Evolutionary conservation across 768 basidiomycete genomes (phyloP), one percentile per base, ranked within the genome.

Genomic region (Hydnomerulius pinastri): DNA sequence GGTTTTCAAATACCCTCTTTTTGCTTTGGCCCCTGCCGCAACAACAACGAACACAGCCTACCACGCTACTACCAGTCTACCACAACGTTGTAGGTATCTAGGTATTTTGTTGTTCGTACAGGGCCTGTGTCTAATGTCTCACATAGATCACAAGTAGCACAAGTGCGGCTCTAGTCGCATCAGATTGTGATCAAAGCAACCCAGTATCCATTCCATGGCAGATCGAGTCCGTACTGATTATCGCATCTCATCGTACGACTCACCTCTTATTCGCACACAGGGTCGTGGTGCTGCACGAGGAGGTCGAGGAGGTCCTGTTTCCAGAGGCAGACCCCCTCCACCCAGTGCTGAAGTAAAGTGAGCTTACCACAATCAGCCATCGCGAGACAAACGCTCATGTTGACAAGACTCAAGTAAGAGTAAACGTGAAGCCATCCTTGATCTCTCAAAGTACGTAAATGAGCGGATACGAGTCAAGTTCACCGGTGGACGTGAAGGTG

Each of bases 401-500:
- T 69, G 64, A 70, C 57, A 51, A 60, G 54, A 60, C 58, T 57
- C 56, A 67, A 68, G 67, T 44, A 68, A 70, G 64, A 54, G 67
- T 37, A 90, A 89, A 68, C 82, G 91, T 36, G 96, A 98, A 70
- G 91, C 92, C 24, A 98, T 98, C 70, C 83, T 98, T 27, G 94
- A 98, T 69, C 84, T 98, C 27, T 84, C 90, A 42, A 95, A 96
- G 69, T 98, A 97, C 61, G 88, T 89, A 45, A 90, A 96, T 69
- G 86, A 94, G 69, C 81, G 84, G 54, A 91, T 99, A 65, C 75
- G 92, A 48, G 94, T 98, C 63, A 98, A 97, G 71, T 98, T 99
- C 65, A 92, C 92, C n/a, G 97, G 97, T 37, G 96, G 96, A 32
- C 76, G 97, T 33, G 94, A 99, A 81, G 94, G 95, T 91, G 53